Conservation (phyloP, 208 protist genomes). For the Porcisia hertigi region DNA sequence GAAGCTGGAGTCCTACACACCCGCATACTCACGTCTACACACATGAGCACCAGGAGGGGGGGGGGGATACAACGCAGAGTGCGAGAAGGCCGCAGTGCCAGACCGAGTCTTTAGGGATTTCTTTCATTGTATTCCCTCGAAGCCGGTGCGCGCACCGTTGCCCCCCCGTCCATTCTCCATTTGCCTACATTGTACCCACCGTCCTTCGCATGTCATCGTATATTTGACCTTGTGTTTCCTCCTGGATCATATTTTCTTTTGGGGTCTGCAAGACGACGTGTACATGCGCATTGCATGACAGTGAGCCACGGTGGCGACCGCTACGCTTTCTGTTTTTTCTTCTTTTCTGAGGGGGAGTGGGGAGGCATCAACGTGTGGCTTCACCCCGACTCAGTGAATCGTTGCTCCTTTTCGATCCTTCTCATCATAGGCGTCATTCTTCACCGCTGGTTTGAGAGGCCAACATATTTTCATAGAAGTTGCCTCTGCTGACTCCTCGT, state of each 20-base stretch:
- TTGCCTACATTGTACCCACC: neutral
- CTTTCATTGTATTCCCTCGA: no score
- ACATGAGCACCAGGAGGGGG: neutral
- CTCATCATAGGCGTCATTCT: neutral
- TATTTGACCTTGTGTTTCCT: neutral
- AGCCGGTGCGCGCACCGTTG: no score
- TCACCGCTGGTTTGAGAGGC: neutral
- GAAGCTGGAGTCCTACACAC: neutral
- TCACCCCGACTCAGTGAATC: neutral
- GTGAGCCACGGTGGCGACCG: neutral
- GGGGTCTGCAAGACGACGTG: neutral
- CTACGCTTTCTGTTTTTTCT: neutral
- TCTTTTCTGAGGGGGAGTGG: neutral
- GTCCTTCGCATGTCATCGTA: neutral
- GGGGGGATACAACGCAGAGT: neutral
- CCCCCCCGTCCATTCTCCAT: no score
- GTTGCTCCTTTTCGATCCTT: neutral
- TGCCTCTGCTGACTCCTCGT: neutral
- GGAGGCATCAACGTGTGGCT: neutral
- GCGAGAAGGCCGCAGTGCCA: neutral
- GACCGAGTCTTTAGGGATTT: neutral
- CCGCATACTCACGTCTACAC: neutral
- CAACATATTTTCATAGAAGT: neutral
- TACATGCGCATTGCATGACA: neutral
- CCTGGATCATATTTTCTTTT: neutral